phyloP scores from a whole-genome alignment of 192 early-diverging fungal genomes.

The Blastocladiella britannica region DNA sequence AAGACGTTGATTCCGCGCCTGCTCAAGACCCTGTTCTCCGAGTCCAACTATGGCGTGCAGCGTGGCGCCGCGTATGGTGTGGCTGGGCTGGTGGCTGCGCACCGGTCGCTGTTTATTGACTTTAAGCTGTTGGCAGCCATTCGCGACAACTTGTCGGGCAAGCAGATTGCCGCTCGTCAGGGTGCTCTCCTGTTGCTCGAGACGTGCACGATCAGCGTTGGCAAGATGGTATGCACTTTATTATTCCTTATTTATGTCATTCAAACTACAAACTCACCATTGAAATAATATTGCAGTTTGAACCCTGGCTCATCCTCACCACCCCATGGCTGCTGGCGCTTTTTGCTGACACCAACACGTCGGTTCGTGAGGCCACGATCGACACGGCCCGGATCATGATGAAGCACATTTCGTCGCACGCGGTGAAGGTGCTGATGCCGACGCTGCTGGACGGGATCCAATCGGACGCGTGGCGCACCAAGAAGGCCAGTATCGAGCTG shows the following conservation, averaged over 20 bases:
- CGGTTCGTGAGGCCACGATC: slow-evolving; percentile 76
- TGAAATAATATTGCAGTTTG: too few relatives aligned
- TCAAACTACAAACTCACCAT: too few relatives aligned
- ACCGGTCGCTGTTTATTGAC: slow-evolving; percentile 69
- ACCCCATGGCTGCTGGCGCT: slow-evolving; percentile 67
- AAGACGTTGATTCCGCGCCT: slow-evolving; percentile 36
- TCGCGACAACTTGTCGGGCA: slow-evolving; percentile 62
- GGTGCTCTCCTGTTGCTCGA: slow-evolving; percentile 90
- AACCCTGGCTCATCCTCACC: slow-evolving; percentile 90
- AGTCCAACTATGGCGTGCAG: slow-evolving; percentile 61
- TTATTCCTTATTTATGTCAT: too few relatives aligned
- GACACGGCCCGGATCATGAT: slow-evolving; percentile 84
- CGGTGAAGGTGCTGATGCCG: slow-evolving; percentile 90
- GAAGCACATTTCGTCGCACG: slow-evolving; percentile 81
- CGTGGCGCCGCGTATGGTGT: slow-evolving; percentile 90
- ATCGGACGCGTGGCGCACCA: slow-evolving; percentile 87
- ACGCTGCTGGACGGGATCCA: slow-evolving; percentile 67
- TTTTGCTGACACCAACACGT: slow-evolving; percentile 61
- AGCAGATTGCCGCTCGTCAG: slow-evolving; percentile 55
- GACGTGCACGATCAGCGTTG: slow-evolving; percentile 60
- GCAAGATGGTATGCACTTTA: too few relatives aligned
- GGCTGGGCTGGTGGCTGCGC: slow-evolving; percentile 63
- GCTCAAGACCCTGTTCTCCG: slow-evolving; percentile 44
- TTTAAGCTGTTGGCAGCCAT: slow-evolving; percentile 57
- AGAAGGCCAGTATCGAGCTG: slow-evolving; percentile 86